Conservation (phyloP, 1,139 yeast species). For the Lodderomyces elongisporus region DNA sequence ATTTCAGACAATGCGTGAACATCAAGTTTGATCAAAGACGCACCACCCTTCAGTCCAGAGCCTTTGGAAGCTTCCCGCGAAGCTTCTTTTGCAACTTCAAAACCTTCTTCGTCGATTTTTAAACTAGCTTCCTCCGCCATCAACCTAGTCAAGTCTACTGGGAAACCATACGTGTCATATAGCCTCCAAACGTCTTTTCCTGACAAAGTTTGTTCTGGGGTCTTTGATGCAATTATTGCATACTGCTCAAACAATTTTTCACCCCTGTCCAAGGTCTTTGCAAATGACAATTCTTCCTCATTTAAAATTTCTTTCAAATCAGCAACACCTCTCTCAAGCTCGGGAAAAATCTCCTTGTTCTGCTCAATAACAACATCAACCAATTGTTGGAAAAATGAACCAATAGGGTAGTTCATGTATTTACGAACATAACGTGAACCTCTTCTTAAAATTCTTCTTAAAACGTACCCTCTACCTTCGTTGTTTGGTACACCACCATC, state of each 20-base stretch:
- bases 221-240: conserved; percentile 74
- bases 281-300: conserved; percentile 93
- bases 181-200: conserved; percentile 98
- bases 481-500: conserved; percentile 99
- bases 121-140: conserved; percentile 99
- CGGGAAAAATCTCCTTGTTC: conserved; percentile 87
- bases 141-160: conserved; percentile 92
- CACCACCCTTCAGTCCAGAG: conserved; percentile 59
- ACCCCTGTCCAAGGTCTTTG: conserved; percentile 96
- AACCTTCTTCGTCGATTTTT: conserved; percentile 84
- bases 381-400: conserved; percentile 83
- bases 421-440: conserved; percentile 97
- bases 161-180: conserved; percentile 99
- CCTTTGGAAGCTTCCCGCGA: conserved; percentile 96
- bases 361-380: conserved; percentile 92
- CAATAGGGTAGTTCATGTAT: conserved; percentile 93
- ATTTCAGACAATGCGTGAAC: conserved; percentile 80
- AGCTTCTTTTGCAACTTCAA: conserved; percentile 82
- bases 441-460: conserved; percentile 94
- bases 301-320: conserved; percentile 85
- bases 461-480: conserved; percentile 97
- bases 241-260: conserved; percentile 93
- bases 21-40: conserved; percentile 68
- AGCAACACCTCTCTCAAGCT: conserved; percentile 63
- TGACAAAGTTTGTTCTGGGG: conserved; percentile 68